Evolutionary conservation across 768 basidiomycete genomes (phyloP).

Genomic region (Leucogyrophana mollusca): DNA sequence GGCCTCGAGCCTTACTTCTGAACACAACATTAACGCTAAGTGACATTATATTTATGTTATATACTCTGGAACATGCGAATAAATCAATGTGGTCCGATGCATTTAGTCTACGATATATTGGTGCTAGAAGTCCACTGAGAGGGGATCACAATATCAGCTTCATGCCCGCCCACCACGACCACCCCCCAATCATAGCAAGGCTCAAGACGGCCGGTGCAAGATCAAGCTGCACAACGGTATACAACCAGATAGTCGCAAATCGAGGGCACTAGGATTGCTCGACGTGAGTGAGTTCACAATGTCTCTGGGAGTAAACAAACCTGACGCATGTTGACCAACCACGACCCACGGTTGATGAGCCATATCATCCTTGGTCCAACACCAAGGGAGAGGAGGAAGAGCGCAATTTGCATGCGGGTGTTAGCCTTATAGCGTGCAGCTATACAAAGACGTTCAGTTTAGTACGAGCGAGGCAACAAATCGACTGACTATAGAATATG

Average conservation of each 20-base stretch:
- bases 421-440: conserved; percentile 65
- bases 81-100: no score
- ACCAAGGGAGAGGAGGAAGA: conserved; percentile 58
- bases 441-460: conserved; percentile 8
- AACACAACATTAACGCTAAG: no score
- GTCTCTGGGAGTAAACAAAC: conserved; percentile 32
- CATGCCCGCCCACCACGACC: conserved; percentile 62
- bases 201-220: conserved; percentile 59
- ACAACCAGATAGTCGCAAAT: conserved; percentile 77
- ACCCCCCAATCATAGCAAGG: conserved; percentile 51
- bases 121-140: no score
- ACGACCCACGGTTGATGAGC: conserved; percentile 66
- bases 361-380: conserved; percentile 70
- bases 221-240: conserved; percentile 67
- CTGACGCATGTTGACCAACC: conserved; percentile 74
- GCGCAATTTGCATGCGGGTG: conserved; percentile 48
- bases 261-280: conserved; percentile 60
- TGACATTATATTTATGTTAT: no score
- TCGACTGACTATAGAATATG: conserved; percentile 68
- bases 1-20: no score
- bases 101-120: no score
- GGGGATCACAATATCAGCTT: conserved; percentile 37
- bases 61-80: no score
- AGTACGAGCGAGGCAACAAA: not conserved
- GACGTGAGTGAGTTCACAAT: not conserved